Conservation (phyloP, 2,329 filamentous ascomycete genomes). For the Cytospora leucostoma region DNA sequence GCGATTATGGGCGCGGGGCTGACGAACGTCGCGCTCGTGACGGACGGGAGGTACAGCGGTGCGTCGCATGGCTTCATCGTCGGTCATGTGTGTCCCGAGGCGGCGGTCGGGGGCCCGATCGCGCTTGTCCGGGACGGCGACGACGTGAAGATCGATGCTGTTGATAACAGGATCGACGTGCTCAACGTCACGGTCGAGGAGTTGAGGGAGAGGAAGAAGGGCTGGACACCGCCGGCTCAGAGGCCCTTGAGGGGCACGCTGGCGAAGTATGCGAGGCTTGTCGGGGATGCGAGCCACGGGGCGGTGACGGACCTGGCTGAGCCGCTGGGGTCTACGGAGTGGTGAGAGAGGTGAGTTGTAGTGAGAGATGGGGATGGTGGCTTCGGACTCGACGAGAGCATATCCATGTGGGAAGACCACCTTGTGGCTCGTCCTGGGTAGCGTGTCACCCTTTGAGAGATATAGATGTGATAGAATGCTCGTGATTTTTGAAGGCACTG, state of each 20-base stretch:
- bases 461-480: too few relatives aligned
- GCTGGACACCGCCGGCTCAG: slow-evolving; percentile 68
- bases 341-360: slow-evolving; percentile 19
- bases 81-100: slow-evolving; percentile 89
- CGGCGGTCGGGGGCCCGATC: slow-evolving; percentile 84
- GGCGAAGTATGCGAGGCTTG: slow-evolving; percentile 86
- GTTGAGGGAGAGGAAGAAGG: slow-evolving; percentile 58
- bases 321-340: slow-evolving; percentile 26
- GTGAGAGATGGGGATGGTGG: background rate
- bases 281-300: slow-evolving; percentile 89
- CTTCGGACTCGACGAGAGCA: too few relatives aligned
- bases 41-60: slow-evolving; percentile 86
- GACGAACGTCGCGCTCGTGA: slow-evolving; percentile 85
- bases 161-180: slow-evolving; percentile 71
- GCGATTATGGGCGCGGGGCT: slow-evolving; percentile 92
- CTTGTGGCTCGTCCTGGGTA: too few relatives aligned
- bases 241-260: slow-evolving; percentile 79
- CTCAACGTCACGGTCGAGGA: slow-evolving; percentile 67
- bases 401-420: too few relatives aligned
- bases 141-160: slow-evolving; percentile 81
- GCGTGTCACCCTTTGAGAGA: too few relatives aligned
- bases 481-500: too few relatives aligned
- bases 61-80: slow-evolving; percentile 92
- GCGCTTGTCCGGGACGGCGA: slow-evolving; percentile 81
- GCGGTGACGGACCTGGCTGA: slow-evolving; percentile 73